Conservation (phyloP, 2,329 filamentous ascomycete genomes). For the Fusarium begoniae region DNA sequence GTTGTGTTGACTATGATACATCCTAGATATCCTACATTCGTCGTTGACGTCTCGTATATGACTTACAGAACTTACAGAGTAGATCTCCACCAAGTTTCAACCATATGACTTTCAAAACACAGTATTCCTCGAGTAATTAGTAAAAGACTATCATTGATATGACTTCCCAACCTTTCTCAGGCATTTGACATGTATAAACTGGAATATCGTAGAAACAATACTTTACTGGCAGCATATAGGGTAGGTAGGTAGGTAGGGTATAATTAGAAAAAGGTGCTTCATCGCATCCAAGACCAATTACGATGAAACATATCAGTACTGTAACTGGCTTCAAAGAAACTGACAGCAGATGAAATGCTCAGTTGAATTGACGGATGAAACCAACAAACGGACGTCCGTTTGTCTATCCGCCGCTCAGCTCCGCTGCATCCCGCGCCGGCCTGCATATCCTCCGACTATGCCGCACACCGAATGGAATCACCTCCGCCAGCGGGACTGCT, state of each 20-base stretch:
- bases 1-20: background rate
- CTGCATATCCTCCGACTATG: conserved; percentile 26
- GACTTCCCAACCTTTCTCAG: rapidly evolving
- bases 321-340: background rate
- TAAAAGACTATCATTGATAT: background rate
- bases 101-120: background rate
- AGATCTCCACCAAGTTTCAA: no score
- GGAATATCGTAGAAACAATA: background rate
- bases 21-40: no score
- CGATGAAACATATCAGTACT: background rate
- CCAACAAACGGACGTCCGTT: conserved; percentile 7
- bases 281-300: background rate
- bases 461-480: conserved; percentile 8
- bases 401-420: conserved; percentile 12
- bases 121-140: rapidly evolving
- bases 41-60: background rate
- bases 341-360: background rate
- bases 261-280: no score
- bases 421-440: conserved; percentile 27
- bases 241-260: background rate
- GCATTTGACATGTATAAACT: background rate
- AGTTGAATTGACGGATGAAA: background rate
- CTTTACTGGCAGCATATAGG: background rate
- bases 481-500: conserved; percentile 40
- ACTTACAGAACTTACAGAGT: no score